These are phyloP conservation scores for Elsinoe perseae DNA, from an alignment of 2,329 filamentous ascomycete species.

Conservation along the genomic window DNA sequence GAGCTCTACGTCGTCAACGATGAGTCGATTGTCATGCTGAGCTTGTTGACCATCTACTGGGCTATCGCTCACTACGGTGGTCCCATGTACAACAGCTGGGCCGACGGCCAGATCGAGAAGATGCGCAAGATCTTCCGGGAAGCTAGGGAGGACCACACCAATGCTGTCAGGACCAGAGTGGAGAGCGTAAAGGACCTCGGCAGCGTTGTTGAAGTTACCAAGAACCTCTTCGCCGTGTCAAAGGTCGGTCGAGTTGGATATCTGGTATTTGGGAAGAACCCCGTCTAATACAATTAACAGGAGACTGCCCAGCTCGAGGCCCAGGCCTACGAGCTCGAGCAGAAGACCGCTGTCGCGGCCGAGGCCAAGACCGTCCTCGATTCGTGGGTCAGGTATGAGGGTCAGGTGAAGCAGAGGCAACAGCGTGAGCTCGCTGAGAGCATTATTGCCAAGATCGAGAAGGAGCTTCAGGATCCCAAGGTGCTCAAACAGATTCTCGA, in stretches of 20 bases:
- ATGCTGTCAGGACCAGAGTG: conserved; percentile 90
- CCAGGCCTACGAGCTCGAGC: conserved; percentile 93
- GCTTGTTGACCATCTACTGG: conserved; percentile 85
- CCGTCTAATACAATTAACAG: conserved; percentile 40
- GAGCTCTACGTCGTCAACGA: conserved; percentile 99
- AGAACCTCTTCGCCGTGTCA: conserved; percentile 92
- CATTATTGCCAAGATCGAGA: conserved; percentile 95
- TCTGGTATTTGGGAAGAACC: background rate
- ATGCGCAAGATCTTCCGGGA: conserved; percentile 93
- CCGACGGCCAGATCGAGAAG: conserved; percentile 78
- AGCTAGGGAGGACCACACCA: conserved; percentile 87
- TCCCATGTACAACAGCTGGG: conserved; percentile 88
- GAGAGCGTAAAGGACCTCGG: conserved; percentile 90
- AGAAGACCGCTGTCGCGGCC: conserved; percentile 80
- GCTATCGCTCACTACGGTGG: conserved; percentile 90
- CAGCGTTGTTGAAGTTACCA: conserved; percentile 91
- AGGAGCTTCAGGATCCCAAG: conserved; percentile 98
- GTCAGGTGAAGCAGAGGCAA: conserved; percentile 97
- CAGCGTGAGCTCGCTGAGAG: conserved; percentile 89
- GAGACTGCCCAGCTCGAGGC: conserved; percentile 96
- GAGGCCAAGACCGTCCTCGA: conserved; percentile 96
- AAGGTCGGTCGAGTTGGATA: conserved; percentile 57
- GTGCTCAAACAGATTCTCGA: conserved; percentile 93
- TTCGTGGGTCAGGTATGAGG: conserved; percentile 97
- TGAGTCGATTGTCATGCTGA: conserved; percentile 91